A percentile compares a stretch with the other conserved stretches of the same genome.
Conservation (phyloP, 2,329 filamentous ascomycete species). For the Verticillium nubilum region DNA sequence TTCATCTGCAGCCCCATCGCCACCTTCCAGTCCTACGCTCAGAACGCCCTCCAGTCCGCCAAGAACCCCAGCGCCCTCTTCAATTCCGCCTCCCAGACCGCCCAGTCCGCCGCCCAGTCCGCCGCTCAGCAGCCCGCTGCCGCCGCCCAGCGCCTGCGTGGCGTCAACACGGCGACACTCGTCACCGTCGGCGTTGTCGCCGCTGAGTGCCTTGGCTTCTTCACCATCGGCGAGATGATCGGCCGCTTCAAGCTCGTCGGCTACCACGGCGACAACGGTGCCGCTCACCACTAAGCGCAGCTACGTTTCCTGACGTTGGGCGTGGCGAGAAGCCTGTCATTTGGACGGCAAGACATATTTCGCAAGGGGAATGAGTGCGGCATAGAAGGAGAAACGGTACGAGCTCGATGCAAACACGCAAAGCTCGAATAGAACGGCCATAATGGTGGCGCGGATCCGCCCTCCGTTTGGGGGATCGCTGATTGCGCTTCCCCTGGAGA, state of each 20-base stretch:
- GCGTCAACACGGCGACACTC: slow-evolving; percentile 66
- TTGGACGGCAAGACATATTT: not conserved
- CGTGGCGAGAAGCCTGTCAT: not conserved
- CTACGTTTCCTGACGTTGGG: not conserved
- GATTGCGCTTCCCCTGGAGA: not conserved
- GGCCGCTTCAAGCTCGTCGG: slow-evolving; percentile 93
- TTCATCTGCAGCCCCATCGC: slow-evolving; percentile 55
- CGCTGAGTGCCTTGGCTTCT: slow-evolving; percentile 91
- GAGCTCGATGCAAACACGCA: not conserved
- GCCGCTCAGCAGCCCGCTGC: slow-evolving; percentile 37
- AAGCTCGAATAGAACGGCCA: not conserved
- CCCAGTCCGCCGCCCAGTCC: slow-evolving; percentile 50
- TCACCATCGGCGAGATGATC: slow-evolving; percentile 95
- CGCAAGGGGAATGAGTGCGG: not conserved
- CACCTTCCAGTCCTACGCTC: slow-evolving; percentile 84
- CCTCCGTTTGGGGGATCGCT: not conserved
- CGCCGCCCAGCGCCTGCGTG: slow-evolving; percentile 49
- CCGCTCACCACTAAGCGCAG: slow-evolving; percentile 50
- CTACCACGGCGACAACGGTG: slow-evolving; percentile 67
- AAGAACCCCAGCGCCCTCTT: slow-evolving; percentile 62
- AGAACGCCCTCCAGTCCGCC: slow-evolving; percentile 64
- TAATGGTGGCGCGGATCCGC: not conserved
- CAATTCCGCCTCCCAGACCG: slow-evolving; percentile 49
- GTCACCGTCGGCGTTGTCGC: slow-evolving; percentile 68
- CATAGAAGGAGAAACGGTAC: not conserved